Base-by-base conservation (phyloP, 139 green algal species). In the Tetradesmus lagerheimii region DNA sequence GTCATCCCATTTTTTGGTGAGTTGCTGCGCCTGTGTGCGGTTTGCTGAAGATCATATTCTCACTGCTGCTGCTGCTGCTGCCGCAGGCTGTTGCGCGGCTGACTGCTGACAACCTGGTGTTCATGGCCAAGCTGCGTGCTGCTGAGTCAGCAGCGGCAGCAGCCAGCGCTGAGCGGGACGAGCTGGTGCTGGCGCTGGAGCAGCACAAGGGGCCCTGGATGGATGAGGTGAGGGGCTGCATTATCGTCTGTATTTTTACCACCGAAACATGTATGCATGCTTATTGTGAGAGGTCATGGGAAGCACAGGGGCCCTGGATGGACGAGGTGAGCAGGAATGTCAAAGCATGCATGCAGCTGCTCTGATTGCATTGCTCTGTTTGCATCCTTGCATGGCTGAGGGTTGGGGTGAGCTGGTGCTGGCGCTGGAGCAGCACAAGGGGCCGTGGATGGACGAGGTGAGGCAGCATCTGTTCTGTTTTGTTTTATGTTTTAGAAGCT, bases 91-190 rank as follows among this genome's bases (percentile, higher is more conserved):
- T 96, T 43, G 94, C 94, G 15, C 93, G 93, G 64, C 91, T 96
- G 47, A 96, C 94, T 8, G 94, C 93, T 2, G 94, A 96, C 94
- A 96, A 96, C 91, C 88, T 96, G 16, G 90, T 95, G 41, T 95
- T 96, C 89, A 71, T 96, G 53, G 95, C 94, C 88, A 91, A 92
- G 43, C 89, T 95, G 4, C 92, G 91, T 27, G 93, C 93, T 53
- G 87, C 91, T 25, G 93, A 96, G 90, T 88, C 88, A 31, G 90
- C 93, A 43, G 90, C 94, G 38, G 90, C 83, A 0, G 83, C 83
- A 1, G 92, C 91, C 87, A 16, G 81, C 87, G 86, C 90, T 83
- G 67, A 71, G 90, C 64, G 76, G 25, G 53, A 85, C 91, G 80
- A 92, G 83, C 78, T 94, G 43, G 50, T 80, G 62, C 71, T 94